Percentiles rank a stretch among this genome's conserved stretches.
These are phyloP conservation scores for Prunus salicina DNA, from an alignment of 306 rosid species.

Conservation along the genomic window DNA sequence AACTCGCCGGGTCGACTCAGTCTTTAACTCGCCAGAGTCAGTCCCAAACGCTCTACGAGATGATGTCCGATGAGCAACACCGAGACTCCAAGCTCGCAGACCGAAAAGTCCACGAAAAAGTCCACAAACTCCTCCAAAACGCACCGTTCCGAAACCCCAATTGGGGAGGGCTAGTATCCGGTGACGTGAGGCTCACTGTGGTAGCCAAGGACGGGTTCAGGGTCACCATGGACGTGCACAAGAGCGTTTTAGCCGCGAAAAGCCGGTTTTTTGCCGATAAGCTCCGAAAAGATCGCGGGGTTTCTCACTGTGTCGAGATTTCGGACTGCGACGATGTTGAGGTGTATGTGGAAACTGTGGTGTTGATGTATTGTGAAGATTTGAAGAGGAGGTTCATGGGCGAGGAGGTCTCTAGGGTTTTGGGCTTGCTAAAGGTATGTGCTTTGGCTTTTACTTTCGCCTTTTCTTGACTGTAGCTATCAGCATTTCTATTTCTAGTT, in stretches of 20 bases:
- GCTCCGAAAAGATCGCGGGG: slow-evolving; percentile 42
- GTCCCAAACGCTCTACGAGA: slow-evolving; percentile 69
- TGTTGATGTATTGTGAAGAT: slow-evolving; percentile 74
- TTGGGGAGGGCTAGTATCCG: slow-evolving; percentile 25
- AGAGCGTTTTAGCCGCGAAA: slow-evolving; percentile 59
- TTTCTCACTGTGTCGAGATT: slow-evolving; percentile 72
- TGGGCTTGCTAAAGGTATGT: slow-evolving; percentile 80
- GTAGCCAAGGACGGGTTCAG: slow-evolving; percentile 62
- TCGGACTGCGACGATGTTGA: slow-evolving; percentile 88
- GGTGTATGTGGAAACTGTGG: slow-evolving; percentile 72
- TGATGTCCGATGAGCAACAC: slow-evolving; percentile 63
- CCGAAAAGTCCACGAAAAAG: slow-evolving; percentile 46
- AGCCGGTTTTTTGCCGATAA: slow-evolving; percentile 80
- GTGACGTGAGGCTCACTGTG: slow-evolving; percentile 69
- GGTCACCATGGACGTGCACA: slow-evolving; percentile 73
- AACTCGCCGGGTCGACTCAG: slow-evolving; percentile 18
- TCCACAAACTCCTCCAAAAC: slow-evolving; percentile 47
- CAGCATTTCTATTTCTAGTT: not conserved
- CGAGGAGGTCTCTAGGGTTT: slow-evolving; percentile 62
- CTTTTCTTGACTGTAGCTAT: not conserved
- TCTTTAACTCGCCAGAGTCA: slow-evolving; percentile 23
- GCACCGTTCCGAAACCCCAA: slow-evolving; percentile 43
- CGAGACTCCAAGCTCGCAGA: slow-evolving; percentile 43
- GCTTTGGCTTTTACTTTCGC: not conserved
- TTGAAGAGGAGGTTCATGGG: slow-evolving; percentile 59